Conservation (phyloP, 2,329 filamentous ascomycete species). For the Parafenestella ontariensis region DNA sequence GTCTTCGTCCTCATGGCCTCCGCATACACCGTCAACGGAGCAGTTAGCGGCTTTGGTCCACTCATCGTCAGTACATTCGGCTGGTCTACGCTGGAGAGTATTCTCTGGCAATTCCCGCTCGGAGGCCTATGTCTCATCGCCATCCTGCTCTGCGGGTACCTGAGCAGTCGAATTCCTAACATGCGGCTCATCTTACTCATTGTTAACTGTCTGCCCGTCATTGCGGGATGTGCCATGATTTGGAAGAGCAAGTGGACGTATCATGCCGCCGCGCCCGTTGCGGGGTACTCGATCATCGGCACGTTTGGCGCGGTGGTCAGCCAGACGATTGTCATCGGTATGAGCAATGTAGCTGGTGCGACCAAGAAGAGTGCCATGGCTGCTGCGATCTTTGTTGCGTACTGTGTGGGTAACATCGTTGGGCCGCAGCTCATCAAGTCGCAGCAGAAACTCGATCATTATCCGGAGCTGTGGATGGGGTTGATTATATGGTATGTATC, state of each 20-base stretch:
- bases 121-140: conserved; percentile 71
- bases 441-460: conserved; percentile 70
- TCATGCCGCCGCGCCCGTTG: conserved; percentile 69
- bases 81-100: conserved; percentile 48
- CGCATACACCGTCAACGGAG: conserved; percentile 66
- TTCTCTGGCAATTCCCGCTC: conserved; percentile 73
- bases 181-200: conserved; percentile 71
- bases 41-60: conserved; percentile 49
- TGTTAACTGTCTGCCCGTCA: conserved; percentile 73
- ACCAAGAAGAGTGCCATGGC: conserved; percentile 83
- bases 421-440: conserved; percentile 74
- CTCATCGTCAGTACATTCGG: conserved; percentile 52
- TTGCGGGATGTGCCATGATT: conserved; percentile 76
- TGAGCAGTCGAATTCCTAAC: conserved; percentile 67
- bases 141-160: conserved; percentile 71
- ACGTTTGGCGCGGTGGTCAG: conserved; percentile 76
- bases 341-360: conserved; percentile 75
- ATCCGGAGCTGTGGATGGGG: conserved; percentile 74
- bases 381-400: conserved; percentile 75
- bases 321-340: conserved; percentile 63
- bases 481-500: conserved; percentile 64
- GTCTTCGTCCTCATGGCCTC: conserved; percentile 49
- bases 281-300: conserved; percentile 75
- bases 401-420: conserved; percentile 78
- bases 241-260: conserved; percentile 72